Evolutionary conservation across 2,329 filamentous ascomycete species (phyloP), one percentile per base, ranked within the genome.

Genomic region (Penicillium sp.): DNA sequence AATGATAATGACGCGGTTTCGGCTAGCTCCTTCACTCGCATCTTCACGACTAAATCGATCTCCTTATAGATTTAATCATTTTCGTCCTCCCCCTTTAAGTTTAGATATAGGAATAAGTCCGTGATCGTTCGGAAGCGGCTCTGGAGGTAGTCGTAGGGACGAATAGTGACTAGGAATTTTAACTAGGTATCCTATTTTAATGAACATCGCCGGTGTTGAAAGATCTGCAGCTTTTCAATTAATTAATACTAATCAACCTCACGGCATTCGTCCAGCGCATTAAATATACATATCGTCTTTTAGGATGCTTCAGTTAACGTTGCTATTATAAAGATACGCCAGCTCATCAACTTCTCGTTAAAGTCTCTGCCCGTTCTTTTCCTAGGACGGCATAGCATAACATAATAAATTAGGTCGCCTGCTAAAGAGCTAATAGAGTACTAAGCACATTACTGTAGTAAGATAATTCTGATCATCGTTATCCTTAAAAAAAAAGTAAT

Each of bases 401-500:
- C 4, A 4, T 8, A 30, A 30, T 5, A 30, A 8, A 30, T 30
- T 4, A 30, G 28, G 28, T 30, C 28, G 4, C 28, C 8, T 4
- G 28, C 28, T 55, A 56, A 79, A 78, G 0, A 80, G 65, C 54
- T 81, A 76, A 66, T 80, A 76, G 0, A 80, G 68, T 15, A 80
- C 28, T 7, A 75, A 73, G 44, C 73, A 79, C 0, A 81, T 49
- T 4, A 75, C 77, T 6, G 24, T 68, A 9, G 60, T 45, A 42
- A 75, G 44, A 38, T 54, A 65, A 26, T 75, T 72, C 56, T 80
- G 75, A 1, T 74, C 65, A 0, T 75, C 66, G 44, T 78, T 75
- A 37, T 78, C 75, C 50, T 78, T 76, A 60, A 78, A 79, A 65
- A 80, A 80, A 64, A 78, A 80, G 64, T 73, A 79, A 55, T 73